Evolutionary conservation across 1,284 basidiomycete genomes (phyloP).

Genomic region (Ceratobasidium sp.): DNA sequence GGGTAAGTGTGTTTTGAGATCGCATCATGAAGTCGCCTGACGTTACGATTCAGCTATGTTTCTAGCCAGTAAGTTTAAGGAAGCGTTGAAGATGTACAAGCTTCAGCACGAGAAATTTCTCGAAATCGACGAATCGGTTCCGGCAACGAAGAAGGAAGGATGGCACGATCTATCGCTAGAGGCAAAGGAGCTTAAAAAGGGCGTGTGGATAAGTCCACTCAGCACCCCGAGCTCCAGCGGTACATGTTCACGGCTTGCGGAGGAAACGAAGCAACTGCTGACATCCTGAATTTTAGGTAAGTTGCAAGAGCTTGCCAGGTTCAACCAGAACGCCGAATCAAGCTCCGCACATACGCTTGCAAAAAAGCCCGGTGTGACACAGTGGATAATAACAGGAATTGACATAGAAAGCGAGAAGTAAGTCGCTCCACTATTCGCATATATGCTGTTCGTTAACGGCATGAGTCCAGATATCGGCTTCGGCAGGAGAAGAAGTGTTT

Average conservation of each 20-base stretch:
- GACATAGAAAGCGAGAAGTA: conserved; percentile 12
- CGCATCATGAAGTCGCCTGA: not conserved
- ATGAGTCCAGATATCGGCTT: not conserved
- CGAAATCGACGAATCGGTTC: not conserved
- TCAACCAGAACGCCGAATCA: not conserved
- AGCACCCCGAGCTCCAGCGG: conserved; percentile 8
- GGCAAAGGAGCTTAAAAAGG: not conserved
- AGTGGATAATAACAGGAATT: conserved; percentile 6
- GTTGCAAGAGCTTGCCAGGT: not conserved
- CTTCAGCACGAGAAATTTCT: not conserved
- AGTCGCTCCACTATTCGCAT: not conserved
- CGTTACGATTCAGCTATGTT: not conserved
- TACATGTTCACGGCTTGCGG: not conserved
- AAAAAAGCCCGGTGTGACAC: not conserved
- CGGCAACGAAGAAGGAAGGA: not conserved
- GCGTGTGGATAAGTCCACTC: not conserved
- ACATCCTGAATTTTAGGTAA: not conserved
- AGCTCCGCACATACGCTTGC: not conserved
- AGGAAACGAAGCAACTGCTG: not conserved
- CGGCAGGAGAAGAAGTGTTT: not conserved
- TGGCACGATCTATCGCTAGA: not conserved
- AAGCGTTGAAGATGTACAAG: not conserved
- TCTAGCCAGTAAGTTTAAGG: conserved; percentile 2
- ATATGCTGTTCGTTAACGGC: not conserved
- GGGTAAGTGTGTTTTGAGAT: not conserved